Evolutionary conservation across 306 rosid genomes (phyloP).

Genomic region (Castanopsis chinensis): DNA sequence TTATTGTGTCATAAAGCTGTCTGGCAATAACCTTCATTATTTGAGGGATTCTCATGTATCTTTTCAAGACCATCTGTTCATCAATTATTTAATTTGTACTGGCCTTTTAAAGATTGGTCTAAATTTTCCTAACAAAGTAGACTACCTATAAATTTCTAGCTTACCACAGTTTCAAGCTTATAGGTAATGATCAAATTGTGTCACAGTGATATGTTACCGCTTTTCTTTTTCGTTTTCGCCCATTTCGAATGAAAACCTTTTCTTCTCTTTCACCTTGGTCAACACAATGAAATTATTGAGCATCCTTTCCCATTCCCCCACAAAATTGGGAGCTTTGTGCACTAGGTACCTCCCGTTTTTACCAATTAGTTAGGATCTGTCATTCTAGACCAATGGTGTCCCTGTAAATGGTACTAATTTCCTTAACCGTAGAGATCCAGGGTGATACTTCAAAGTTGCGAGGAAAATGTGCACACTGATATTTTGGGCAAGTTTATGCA

Average conservation of each 20-base stretch:
- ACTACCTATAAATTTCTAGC: neutral
- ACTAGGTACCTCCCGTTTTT: too few relatives aligned
- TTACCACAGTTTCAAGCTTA: neutral
- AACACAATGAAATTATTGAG: neutral
- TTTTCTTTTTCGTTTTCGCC: too few relatives aligned
- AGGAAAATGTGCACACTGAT: neutral
- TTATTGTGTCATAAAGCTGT: conserved; percentile 15
- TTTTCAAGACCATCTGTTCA: neutral
- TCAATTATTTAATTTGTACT: neutral
- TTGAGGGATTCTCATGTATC: conserved; percentile 18
- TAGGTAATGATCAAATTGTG: neutral
- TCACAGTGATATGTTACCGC: neutral
- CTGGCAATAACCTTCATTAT: conserved; percentile 22
- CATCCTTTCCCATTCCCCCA: too few relatives aligned
- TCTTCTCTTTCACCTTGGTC: neutral
- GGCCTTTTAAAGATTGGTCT: neutral
- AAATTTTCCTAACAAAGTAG: neutral
- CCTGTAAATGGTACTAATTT: neutral
- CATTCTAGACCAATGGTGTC: neutral
- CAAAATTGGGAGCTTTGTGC: too few relatives aligned
- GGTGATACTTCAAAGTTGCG: neutral
- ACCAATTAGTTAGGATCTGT: neutral
- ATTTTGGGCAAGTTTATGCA: neutral
- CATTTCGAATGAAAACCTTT: neutral
- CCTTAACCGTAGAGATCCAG: neutral